A percentile compares a stretch with the other conserved stretches of the same genome.
Conservation (phyloP, 768 basidiomycete species). For the Boletus rubropictus region DNA sequence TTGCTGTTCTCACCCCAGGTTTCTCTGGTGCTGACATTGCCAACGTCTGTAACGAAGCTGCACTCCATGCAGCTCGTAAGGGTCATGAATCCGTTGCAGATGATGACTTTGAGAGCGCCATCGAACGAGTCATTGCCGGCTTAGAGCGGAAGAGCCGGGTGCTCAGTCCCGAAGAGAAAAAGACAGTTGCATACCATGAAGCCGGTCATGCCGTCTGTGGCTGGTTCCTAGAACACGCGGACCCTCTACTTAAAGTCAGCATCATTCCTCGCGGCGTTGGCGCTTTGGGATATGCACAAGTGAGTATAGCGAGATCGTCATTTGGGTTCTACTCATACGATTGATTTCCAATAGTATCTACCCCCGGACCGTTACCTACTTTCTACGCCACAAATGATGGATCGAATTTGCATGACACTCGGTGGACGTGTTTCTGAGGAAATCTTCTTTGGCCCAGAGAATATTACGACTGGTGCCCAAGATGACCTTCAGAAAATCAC, state of each 20-base stretch:
- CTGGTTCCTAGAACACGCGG: conserved; percentile 97
- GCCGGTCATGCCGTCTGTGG: conserved; percentile 98
- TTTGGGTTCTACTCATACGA: conserved; percentile 6
- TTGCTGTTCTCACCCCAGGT: conserved; percentile 93
- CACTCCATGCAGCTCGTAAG: conserved; percentile 87
- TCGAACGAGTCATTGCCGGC: conserved; percentile 96
- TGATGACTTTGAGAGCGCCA: conserved; percentile 91
- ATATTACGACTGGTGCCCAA: conserved; percentile 97
- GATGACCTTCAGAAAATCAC: conserved; percentile 99
- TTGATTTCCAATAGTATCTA: conserved; percentile 56
- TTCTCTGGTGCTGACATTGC: conserved; percentile 99
- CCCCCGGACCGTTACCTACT: conserved; percentile 94
- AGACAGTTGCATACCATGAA: conserved; percentile 97
- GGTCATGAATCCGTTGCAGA: conserved; percentile 74
- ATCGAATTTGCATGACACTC: conserved; percentile 97
- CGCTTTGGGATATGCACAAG: conserved; percentile 94
- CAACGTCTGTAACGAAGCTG: conserved; percentile 98
- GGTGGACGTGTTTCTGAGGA: conserved; percentile 98
- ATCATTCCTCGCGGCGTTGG: conserved; percentile 97
- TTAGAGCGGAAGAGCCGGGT: conserved; percentile 94
- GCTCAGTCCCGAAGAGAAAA: conserved; percentile 93
- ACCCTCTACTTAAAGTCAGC: conserved; percentile 94
- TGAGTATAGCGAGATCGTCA: conserved; percentile 27
- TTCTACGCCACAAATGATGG: conserved; percentile 89
- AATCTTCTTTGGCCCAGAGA: conserved; percentile 88